These are phyloP conservation scores for Glonium stellatum DNA, from an alignment of 495 filamentous ascomycete genomes.

Conservation along the genomic window DNA sequence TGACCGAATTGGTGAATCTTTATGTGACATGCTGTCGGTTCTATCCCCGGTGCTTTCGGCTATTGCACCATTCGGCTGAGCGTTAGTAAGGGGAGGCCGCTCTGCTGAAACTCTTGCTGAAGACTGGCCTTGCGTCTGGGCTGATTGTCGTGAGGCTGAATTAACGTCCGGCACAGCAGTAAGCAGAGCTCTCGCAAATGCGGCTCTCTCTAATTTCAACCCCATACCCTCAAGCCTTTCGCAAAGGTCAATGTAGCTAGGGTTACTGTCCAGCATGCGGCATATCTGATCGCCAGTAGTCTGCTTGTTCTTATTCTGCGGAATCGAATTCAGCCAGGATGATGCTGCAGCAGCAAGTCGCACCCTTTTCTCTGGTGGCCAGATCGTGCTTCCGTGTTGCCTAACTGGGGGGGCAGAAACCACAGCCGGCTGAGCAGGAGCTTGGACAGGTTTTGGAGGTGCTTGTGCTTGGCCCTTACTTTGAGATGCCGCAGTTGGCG, in stretches of 20 bases:
- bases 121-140: background rate
- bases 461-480: constrained; percentile 1
- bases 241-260: constrained; percentile 46
- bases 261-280: constrained; percentile 42
- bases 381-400: constrained; percentile 29
- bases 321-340: constrained; percentile 27
- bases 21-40: background rate
- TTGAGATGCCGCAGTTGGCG: background rate
- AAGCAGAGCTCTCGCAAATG: constrained; percentile 43
- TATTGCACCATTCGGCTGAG: background rate
- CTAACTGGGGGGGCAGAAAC: background rate
- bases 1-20: background rate
- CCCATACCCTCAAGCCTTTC: constrained; percentile 42
- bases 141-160: constrained; percentile 13
- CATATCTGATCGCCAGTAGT: constrained; percentile 32
- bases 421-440: background rate
- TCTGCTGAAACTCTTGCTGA: background rate
- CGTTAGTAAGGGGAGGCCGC: background rate
- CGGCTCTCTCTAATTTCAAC: constrained; percentile 40
- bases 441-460: background rate
- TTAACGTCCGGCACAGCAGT: constrained; percentile 41
- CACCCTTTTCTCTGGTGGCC: constrained; percentile 36
- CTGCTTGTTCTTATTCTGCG: constrained; percentile 26
- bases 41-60: background rate
- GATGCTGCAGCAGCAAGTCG: constrained; percentile 30